Base-by-base conservation (phyloP, 208 protist species). In the Cochliopodium minus region DNA sequence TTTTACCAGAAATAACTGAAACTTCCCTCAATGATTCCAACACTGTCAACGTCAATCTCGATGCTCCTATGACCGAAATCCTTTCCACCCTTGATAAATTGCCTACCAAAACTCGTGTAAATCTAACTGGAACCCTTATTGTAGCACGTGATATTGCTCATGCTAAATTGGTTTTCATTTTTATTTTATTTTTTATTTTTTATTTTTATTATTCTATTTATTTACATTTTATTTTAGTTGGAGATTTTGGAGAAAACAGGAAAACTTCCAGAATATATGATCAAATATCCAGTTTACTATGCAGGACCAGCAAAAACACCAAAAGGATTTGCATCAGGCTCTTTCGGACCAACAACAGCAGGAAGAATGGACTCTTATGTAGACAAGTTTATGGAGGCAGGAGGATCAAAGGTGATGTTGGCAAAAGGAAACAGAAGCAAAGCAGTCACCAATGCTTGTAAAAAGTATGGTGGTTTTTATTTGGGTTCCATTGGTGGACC, bases 91-190 rank as follows among this genome's bases (percentile, higher is more conserved):
- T 94, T 17, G 74, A 62, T 40, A 66, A 83, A 71, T 77, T 86
- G 71, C 82, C 83, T 9, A 79, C 92, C 52, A 82, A 79, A 65
- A 92, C 88, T 15, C 78, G 85, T 7, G 72, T 95, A 42, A 86
- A 74, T 28, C 82, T 95, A 33, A 88, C 72, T 13, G 91, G 91
- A 47, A 90, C 88, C 15, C 74, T 96, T 40, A 78, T 96, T 39
- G 91, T 96, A 11, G 91, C 91, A 1, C 81, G 91, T 49, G 91
- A 96, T 61, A 95, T 94, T 54, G 91, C 91, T 11, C 91, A 96
- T 69, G 86, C 88, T 34, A 83, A 86, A 55, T 80, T 92, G 46
- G 40, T n/a, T n/a, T n/a, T n/a, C n/a, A n/a, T n/a, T n/a, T n/a
- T n/a, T n/a, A 35, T n/a, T 52, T 15, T 13, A 52, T n/a, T 15